Conservation (phyloP, 306 rosid species). For the Dryas octopetala region DNA sequence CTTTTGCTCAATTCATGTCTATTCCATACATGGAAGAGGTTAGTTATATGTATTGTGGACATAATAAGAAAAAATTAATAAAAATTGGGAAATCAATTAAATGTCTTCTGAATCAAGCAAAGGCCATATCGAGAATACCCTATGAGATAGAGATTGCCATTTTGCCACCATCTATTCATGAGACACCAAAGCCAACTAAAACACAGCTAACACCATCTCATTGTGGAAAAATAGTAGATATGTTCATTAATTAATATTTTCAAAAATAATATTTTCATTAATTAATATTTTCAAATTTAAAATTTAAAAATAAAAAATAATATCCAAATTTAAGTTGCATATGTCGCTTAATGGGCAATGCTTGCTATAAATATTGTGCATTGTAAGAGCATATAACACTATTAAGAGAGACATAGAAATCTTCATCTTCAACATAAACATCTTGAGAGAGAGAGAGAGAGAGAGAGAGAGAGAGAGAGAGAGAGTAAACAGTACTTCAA, state of each 20-base stretch:
- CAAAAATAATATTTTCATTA: neutral
- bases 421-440: neutral
- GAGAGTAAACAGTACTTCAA: neutral
- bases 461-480: neutral
- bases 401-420: neutral
- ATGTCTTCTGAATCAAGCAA: neutral
- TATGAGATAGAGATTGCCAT: neutral
- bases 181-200: slow-evolving; percentile 19
- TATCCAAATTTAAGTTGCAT: no score
- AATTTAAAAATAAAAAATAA: no score
- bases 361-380: slow-evolving; percentile 8
- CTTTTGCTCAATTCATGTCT: no score
- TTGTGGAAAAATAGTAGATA: neutral
- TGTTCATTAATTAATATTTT: neutral
- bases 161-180: neutral
- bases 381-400: neutral
- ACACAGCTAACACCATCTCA: slow-evolving; percentile 11
- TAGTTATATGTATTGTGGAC: no score
- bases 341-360: neutral
- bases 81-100: neutral
- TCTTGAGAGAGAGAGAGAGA: neutral
- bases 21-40: no score
- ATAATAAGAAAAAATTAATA: neutral
- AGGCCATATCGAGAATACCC: neutral
- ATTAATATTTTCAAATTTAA: neutral